Evolutionary conservation across 768 basidiomycete species (phyloP).

Genomic region (Termitomyces sp.): DNA sequence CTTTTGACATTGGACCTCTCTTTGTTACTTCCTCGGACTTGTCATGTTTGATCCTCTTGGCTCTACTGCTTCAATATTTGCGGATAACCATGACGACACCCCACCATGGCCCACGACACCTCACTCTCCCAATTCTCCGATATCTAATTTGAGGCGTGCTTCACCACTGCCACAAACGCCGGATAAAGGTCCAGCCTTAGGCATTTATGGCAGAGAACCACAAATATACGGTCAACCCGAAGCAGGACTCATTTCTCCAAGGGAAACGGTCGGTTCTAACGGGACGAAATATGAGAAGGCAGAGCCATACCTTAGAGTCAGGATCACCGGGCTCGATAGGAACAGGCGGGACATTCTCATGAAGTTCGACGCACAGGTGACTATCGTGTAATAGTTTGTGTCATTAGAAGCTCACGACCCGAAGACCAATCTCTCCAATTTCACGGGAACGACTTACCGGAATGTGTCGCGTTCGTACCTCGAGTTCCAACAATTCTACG

Average conservation of each 20-base stretch:
- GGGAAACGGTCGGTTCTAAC: constrained; percentile 56
- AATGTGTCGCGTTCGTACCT: constrained; percentile 93
- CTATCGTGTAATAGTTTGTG: constrained; percentile 15
- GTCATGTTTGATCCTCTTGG: constrained; percentile 71
- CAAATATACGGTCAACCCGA: constrained; percentile 87
- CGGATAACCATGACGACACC: constrained; percentile 40
- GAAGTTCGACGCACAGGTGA: constrained; percentile 91
- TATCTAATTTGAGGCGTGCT: constrained; percentile 65
- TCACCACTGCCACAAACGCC: constrained; percentile 43
- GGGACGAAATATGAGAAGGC: constrained; percentile 67
- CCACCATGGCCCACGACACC: constrained; percentile 83
- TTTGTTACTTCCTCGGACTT: not conserved
- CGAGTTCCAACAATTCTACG: constrained; percentile 93
- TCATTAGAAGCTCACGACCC: constrained; percentile 1
- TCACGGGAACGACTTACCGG: constrained; percentile 81
- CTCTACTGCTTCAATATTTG: constrained; percentile 48
- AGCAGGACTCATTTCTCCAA: constrained; percentile 75
- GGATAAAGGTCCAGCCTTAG: constrained; percentile 46
- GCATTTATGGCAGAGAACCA: constrained; percentile 71
- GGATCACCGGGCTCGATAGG: constrained; percentile 88
- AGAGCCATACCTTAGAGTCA: constrained; percentile 82
- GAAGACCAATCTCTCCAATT: constrained; percentile 92
- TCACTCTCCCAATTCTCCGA: constrained; percentile 61
- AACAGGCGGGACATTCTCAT: constrained; percentile 93
- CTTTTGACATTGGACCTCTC: not conserved